Evolutionary conservation across 352 stramenopile genomes (phyloP), one percentile per base, ranked within the genome.

Genomic region (Globisporangium polare): DNA sequence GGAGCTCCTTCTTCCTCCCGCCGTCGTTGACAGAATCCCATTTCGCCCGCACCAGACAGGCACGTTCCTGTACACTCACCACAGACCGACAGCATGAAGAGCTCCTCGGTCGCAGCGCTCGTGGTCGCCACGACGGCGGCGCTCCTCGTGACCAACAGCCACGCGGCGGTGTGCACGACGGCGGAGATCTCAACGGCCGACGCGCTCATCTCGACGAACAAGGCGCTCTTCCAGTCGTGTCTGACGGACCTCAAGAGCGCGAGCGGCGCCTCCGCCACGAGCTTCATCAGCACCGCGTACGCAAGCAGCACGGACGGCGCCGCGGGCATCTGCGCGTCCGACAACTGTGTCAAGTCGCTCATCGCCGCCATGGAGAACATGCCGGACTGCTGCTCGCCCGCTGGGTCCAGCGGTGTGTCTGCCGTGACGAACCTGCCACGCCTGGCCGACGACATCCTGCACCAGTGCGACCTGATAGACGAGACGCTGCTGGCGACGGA

Each of bases 341-440:
- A 67, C 9, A 56, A 50, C 31, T 71, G 65, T 50, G 60, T 68
- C 22, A 53, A 60, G 20, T 56, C 65, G 50, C 60, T 71, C 27
- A 71, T 71, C 35, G 65, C 31, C 7, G 65, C 65, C 9, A 71
- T 71, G 65, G 65, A 71, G 55, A 65, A 63, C 46, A n/a, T 71
- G 17, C 60, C 65, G 4, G 65, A 71, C 51, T 71, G 65, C 65
- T 71, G 65, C 50, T 63, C 54, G 39, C 20, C 60, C 12, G 42
- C 27, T 3, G 49, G 41, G 18, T 55, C 61, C 7, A 63, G 33
- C 15, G 52, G 57, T 17, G 55, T 54, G 24, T 5, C 53, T 12
- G 27, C 37, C 1, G 49, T 54, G 53, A 69, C 56, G 31, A 71
- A 71, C 47, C 47, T 71, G 39, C 65, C 65, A 13, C 53, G 65